phyloP scores from a whole-genome alignment of 1,139 yeast genomes.

The Suhomyces terraborum region DNA sequence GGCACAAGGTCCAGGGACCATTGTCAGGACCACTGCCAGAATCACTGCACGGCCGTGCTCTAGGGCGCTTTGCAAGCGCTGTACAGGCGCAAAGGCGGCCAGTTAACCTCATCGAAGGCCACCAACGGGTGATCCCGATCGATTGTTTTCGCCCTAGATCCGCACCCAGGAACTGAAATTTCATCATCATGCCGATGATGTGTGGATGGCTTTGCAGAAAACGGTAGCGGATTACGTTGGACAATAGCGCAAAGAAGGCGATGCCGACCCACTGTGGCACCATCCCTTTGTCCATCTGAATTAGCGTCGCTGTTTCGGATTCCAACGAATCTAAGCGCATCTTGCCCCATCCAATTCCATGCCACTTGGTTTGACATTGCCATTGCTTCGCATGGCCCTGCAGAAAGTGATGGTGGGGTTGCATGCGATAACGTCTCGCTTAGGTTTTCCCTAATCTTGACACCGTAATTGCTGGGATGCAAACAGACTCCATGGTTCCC shows the following conservation, averaged over 20 bases:
- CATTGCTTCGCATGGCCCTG: slow-evolving; percentile 1
- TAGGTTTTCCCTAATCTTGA: slow-evolving; percentile 1
- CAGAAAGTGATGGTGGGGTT: not conserved
- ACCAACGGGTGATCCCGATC: not conserved
- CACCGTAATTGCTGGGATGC: no score
- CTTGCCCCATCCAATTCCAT: no score
- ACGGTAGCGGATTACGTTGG: not conserved
- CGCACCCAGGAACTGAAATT: slow-evolving; percentile 8
- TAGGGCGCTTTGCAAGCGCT: no score
- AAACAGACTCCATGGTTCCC: no score
- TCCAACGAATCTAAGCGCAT: no score
- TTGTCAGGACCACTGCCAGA: no score
- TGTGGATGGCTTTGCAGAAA: not conserved
- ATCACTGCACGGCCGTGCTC: no score
- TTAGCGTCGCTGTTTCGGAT: no score
- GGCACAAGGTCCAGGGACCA: no score
- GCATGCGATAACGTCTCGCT: slow-evolving; percentile 5
- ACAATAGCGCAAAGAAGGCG: not conserved
- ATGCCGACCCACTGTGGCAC: not conserved
- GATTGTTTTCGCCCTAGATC: slow-evolving; percentile 6
- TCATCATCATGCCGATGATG: not conserved
- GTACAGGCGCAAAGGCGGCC: slow-evolving; percentile 3
- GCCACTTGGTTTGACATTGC: no score
- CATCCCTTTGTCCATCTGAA: not conserved
- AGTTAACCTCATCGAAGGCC: slow-evolving; percentile 2